Evolutionary conservation across 768 basidiomycete genomes (phyloP).

Genomic region (Phaeolepiota aurea): DNA sequence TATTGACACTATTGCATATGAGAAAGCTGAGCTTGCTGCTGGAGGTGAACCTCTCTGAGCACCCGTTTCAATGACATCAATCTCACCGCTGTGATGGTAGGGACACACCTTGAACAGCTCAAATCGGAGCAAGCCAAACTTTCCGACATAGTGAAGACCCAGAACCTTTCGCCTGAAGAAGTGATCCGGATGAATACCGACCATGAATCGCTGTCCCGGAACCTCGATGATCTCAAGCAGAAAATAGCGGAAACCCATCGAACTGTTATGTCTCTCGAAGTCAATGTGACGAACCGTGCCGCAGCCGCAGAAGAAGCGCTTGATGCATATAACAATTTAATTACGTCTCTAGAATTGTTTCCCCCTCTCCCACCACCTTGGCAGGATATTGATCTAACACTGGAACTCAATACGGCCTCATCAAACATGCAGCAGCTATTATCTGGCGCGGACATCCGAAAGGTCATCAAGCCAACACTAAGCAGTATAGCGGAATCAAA

Average conservation of each 20-base stretch:
- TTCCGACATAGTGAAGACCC: conserved; percentile 61
- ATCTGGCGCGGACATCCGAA: conserved; percentile 61
- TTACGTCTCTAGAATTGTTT: conserved; percentile 69
- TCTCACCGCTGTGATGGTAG: conserved; percentile 24
- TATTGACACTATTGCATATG: conserved; percentile 55
- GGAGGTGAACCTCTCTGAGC: conserved; percentile 40
- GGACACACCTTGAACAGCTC: conserved; percentile 51
- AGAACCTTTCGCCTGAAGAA: conserved; percentile 90
- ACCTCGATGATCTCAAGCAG: conserved; percentile 66
- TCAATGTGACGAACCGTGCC: conserved; percentile 71
- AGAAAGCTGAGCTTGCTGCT: conserved; percentile 53
- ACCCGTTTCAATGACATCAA: not conserved
- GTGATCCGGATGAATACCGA: conserved; percentile 88
- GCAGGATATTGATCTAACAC: conserved; percentile 63
- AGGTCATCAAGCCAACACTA: conserved; percentile 70
- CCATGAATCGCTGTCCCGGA: conserved; percentile 67
- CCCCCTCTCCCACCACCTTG: conserved; percentile 67
- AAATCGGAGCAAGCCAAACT: conserved; percentile 58
- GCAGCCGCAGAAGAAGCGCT: conserved; percentile 78
- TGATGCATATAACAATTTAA: conserved; percentile 67
- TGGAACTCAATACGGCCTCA: conserved; percentile 76
- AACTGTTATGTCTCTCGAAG: conserved; percentile 71
- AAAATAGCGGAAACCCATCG: conserved; percentile 72
- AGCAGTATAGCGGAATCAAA: conserved; percentile 64
- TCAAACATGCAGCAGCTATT: conserved; percentile 65